phyloP scores from a whole-genome alignment of 306 rosid genomes.

The Quercus wislizeni region DNA sequence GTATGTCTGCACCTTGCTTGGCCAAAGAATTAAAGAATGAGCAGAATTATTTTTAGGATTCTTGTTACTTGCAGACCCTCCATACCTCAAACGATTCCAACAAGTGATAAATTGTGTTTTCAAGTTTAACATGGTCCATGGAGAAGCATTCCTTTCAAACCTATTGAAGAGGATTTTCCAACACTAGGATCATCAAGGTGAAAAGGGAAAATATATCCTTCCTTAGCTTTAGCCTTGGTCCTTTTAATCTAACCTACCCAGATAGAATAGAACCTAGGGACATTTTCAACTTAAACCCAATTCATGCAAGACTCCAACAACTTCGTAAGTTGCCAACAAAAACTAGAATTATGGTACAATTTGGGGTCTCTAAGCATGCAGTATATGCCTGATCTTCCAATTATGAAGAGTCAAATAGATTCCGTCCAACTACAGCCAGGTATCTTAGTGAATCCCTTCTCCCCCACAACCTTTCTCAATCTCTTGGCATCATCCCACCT shows the following conservation, averaged over 20 bases:
- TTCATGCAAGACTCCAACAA: background rate
- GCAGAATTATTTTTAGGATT: background rate
- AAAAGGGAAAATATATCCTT: background rate
- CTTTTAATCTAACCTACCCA: background rate
- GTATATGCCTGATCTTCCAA: constrained; percentile 6
- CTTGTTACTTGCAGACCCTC: background rate
- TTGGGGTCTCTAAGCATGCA: background rate
- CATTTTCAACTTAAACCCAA: background rate
- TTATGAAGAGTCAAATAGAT: constrained; percentile 9
- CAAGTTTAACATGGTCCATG: background rate
- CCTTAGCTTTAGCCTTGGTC: background rate
- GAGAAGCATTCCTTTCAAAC: background rate
- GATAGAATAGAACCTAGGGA: background rate
- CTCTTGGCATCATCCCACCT: constrained; percentile 58
- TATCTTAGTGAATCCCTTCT: constrained; percentile 37
- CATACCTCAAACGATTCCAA: background rate
- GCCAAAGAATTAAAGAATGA: background rate
- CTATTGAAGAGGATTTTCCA: background rate
- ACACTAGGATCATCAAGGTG: background rate
- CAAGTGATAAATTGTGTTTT: background rate
- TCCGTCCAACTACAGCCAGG: constrained; percentile 72
- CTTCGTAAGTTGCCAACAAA: background rate
- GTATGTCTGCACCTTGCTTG: background rate
- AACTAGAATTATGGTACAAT: background rate
- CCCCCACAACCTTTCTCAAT: constrained; percentile 33